A percentile compares a stretch with the other conserved stretches of the same genome.
Conservation (phyloP, 495 filamentous ascomycete species). For the Penicillium riverlandense region DNA sequence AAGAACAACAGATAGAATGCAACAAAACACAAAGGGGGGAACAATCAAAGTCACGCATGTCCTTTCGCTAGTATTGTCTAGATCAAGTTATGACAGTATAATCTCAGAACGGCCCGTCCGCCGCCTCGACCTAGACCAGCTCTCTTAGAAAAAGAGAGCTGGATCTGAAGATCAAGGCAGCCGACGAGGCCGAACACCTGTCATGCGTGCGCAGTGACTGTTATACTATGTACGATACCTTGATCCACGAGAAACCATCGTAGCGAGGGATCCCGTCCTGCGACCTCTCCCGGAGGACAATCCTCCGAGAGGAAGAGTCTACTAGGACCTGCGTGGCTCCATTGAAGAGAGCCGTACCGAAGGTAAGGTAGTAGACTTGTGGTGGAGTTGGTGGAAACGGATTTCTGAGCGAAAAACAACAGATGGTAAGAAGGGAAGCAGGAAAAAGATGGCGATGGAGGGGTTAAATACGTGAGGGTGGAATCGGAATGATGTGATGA, state of each 20-base stretch:
- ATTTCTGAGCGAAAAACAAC: background rate
- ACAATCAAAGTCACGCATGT: constrained; percentile 60
- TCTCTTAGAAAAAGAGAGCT: background rate
- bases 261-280: constrained; percentile 25
- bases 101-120: constrained; percentile 49
- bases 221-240: constrained; percentile 52
- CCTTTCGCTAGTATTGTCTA: constrained; percentile 81
- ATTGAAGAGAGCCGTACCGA: constrained; percentile 34
- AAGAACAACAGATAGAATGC: background rate
- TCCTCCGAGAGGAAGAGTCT: background rate
- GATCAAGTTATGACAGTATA: constrained; percentile 73
- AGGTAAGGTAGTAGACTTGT: background rate
- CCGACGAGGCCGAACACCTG: constrained; percentile 44
- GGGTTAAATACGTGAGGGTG: constrained; percentile 16
- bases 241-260: constrained; percentile 33
- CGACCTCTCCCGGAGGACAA: background rate
- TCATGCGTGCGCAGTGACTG: constrained; percentile 48
- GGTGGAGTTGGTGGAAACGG: constrained; percentile 2
- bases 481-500: background rate
- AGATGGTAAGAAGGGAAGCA: background rate
- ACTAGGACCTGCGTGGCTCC: constrained; percentile 25
- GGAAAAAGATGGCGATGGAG: constrained; percentile 5
- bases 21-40: constrained; percentile 18
- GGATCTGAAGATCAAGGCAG: background rate
- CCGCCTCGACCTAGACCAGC: background rate